Evolutionary conservation across 139 green algal genomes (phyloP).

Genomic region (Chlorella ohadii): DNA sequence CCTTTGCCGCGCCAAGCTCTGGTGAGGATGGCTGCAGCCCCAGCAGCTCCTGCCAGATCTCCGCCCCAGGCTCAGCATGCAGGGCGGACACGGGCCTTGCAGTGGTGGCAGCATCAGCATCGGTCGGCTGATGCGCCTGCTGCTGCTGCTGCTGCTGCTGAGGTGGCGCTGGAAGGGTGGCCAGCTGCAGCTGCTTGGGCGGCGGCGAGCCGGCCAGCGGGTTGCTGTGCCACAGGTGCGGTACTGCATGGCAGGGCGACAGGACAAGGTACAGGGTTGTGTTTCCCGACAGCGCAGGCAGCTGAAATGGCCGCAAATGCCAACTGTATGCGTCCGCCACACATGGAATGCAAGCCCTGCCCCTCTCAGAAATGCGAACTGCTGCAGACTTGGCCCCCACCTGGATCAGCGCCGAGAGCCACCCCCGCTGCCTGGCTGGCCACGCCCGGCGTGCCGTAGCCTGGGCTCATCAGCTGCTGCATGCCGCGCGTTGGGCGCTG

Average conservation of each 20-base stretch:
- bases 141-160: background rate
- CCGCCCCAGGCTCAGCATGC: too few species aligned
- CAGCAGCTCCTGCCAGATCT: background rate
- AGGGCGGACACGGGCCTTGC: too few species aligned
- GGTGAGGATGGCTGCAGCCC: background rate
- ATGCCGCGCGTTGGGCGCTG: background rate
- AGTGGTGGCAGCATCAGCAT: background rate
- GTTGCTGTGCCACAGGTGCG: constrained; percentile 26
- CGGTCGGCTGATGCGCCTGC: background rate
- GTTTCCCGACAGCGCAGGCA: too few species aligned
- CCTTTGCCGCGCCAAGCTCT: background rate
- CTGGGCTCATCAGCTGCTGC: constrained; percentile 9
- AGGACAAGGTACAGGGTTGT: too few species aligned
- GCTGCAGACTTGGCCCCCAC: too few species aligned
- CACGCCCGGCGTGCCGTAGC: background rate
- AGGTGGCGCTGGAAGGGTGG: too few species aligned
- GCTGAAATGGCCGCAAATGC: too few species aligned
- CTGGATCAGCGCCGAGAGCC: too few species aligned
- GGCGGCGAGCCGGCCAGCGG: constrained; percentile 11
- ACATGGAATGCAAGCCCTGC: too few species aligned
- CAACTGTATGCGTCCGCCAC: too few species aligned
- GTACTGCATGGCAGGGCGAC: background rate
- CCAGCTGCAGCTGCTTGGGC: background rate
- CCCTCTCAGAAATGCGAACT: too few species aligned
- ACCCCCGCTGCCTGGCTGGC: too few species aligned